A percentile compares a stretch with the other conserved stretches of the same genome.
Conservation (phyloP, 495 filamentous ascomycete species). For the Penicillium crystallinum region DNA sequence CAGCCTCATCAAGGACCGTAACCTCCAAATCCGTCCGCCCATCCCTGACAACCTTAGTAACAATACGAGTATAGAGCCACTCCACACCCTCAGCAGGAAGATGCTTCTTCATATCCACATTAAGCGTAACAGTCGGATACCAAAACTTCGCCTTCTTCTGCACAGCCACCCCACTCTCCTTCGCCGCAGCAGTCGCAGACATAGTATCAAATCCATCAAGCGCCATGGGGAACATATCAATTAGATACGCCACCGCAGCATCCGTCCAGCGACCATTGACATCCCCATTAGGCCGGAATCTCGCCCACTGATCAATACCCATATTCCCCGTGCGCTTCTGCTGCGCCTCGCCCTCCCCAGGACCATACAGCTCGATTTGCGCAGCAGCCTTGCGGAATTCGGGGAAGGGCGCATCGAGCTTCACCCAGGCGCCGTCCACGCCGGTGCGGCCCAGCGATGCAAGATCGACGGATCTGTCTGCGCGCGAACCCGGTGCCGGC, state of each 20-base stretch:
- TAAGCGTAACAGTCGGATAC: slow-evolving; percentile 75
- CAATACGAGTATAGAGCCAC: slow-evolving; percentile 59
- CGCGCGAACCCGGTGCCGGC: slow-evolving; percentile 32
- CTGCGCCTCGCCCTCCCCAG: slow-evolving; percentile 27
- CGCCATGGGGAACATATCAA: slow-evolving; percentile 60
- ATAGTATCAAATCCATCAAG: slow-evolving; percentile 42
- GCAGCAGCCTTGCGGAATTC: slow-evolving; percentile 49
- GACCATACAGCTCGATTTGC: slow-evolving; percentile 53
- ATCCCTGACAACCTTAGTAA: slow-evolving; percentile 52
- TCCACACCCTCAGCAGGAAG: slow-evolving; percentile 55
- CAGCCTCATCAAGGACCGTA: slow-evolving; percentile 50
- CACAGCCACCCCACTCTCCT: slow-evolving; percentile 11
- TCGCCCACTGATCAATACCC: slow-evolving; percentile 64
- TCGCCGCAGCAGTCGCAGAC: slow-evolving; percentile 19
- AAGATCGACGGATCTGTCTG: slow-evolving; percentile 22
- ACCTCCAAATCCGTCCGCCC: slow-evolving; percentile 65
- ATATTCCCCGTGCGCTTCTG: slow-evolving; percentile 30
- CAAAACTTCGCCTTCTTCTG: slow-evolving; percentile 46
- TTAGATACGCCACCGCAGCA: slow-evolving; percentile 51
- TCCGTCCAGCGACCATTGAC: slow-evolving; percentile 50
- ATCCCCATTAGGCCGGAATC: slow-evolving; percentile 36
- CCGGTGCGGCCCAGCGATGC: slow-evolving; percentile 35
- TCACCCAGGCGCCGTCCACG: slow-evolving; percentile 27
- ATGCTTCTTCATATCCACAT: slow-evolving; percentile 60
- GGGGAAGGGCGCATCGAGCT: slow-evolving; percentile 32